phyloP scores from a whole-genome alignment of 352 stramenopile genomes.

The Blastocystis sp. region DNA sequence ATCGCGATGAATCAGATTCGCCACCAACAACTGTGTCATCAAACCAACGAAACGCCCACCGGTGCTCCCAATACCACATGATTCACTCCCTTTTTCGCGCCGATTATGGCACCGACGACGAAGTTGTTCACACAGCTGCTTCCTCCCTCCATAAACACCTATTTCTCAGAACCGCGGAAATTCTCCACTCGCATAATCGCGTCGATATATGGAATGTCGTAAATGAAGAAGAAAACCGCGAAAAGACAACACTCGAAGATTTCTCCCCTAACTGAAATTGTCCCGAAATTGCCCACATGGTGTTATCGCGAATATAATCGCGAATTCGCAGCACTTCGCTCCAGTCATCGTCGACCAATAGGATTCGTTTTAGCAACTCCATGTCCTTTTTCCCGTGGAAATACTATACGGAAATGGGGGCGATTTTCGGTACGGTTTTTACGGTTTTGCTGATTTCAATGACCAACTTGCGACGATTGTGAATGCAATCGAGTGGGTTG shows the following conservation, averaged over 20 bases:
- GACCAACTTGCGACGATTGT: background rate
- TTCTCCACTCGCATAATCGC: constrained; percentile 11
- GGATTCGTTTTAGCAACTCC: background rate
- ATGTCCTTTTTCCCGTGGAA: background rate
- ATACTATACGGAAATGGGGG: background rate
- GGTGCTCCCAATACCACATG: constrained; percentile 35
- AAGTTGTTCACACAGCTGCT: constrained; percentile 19
- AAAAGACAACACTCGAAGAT: constrained; percentile 44
- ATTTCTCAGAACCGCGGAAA: background rate
- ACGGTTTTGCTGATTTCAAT: background rate
- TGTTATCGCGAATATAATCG: background rate
- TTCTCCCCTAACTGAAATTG: constrained; percentile 2
- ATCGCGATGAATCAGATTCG: constrained; percentile 30
- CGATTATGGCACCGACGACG: constrained; percentile 8
- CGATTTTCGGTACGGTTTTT: background rate
- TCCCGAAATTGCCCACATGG: background rate
- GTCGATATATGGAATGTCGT: constrained; percentile 44
- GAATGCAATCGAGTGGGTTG: background rate
- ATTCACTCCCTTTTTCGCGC: constrained; percentile 24
- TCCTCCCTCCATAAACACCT: constrained; percentile 42
- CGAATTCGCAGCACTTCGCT: constrained; percentile 1
- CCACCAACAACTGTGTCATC: background rate
- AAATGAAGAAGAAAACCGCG: constrained; percentile 30
- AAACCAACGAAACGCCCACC: background rate
- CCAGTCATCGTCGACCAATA: constrained; percentile 34